These are phyloP conservation scores for Aphanocladium album DNA, from an alignment of 2,329 filamentous ascomycete genomes.

Conservation along the genomic window DNA sequence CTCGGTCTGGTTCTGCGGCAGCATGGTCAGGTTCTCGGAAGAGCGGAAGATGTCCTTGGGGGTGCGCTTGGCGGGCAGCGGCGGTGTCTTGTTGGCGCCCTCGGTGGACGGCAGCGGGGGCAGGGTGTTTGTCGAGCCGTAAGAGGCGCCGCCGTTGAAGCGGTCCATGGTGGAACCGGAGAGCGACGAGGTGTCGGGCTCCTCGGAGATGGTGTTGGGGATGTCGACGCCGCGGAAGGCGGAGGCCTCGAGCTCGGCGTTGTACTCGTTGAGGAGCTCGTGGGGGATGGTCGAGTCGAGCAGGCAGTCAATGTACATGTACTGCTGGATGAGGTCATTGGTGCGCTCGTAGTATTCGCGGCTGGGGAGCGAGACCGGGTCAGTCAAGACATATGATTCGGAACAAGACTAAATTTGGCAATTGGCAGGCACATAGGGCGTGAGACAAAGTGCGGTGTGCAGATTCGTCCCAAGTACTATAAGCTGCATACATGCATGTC, in stretches of 20 bases:
- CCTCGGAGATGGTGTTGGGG: conserved; percentile 72
- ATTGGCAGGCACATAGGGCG: neutral
- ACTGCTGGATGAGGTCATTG: conserved; percentile 85
- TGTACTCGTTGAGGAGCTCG: conserved; percentile 86
- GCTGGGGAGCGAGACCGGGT: conserved; percentile 29
- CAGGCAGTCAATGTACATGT: conserved; percentile 86
- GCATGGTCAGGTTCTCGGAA: conserved; percentile 63
- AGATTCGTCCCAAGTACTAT: neutral
- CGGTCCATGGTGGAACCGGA: conserved; percentile 26
- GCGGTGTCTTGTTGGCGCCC: conserved; percentile 10
- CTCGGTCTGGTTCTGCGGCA: conserved; percentile 39
- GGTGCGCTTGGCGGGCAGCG: conserved; percentile 64
- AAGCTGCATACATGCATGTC: conserved; percentile 3
- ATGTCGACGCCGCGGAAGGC: conserved; percentile 54
- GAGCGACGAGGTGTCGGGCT: conserved; percentile 37
- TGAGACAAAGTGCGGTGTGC: neutral
- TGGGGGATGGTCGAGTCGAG: conserved; percentile 91
- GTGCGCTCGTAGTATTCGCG: conserved; percentile 84
- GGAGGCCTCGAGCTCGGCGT: conserved; percentile 51
- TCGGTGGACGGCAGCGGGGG: conserved; percentile 16
- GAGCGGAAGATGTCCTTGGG: conserved; percentile 81
- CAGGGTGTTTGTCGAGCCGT: conserved; percentile 22
- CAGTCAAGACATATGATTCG: neutral
- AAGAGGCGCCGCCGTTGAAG: conserved; percentile 22
- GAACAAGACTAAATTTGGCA: neutral